These are phyloP conservation scores for Phytophthora foliorum DNA, from an alignment of 352 stramenopile species.

Conservation along the genomic window DNA sequence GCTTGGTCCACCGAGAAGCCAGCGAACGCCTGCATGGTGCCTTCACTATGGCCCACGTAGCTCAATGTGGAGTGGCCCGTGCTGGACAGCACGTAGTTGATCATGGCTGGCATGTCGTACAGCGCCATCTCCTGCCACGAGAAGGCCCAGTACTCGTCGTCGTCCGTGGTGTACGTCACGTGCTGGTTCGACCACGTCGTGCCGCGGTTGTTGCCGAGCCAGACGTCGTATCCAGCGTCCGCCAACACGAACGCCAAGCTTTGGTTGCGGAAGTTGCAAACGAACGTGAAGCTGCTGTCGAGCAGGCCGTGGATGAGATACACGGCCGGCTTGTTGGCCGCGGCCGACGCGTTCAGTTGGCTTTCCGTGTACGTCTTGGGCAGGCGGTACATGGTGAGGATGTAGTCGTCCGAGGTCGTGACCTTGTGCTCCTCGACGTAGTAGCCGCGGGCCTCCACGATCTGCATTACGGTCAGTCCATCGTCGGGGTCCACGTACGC, in stretches of 20 bases:
- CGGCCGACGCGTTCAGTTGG: slow-evolving; percentile 36
- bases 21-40: slow-evolving; percentile 71
- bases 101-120: slow-evolving; percentile 73
- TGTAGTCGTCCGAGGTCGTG: slow-evolving; percentile 62
- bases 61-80: slow-evolving; percentile 53
- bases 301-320: slow-evolving; percentile 75
- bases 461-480: slow-evolving; percentile 56
- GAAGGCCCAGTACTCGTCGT: slow-evolving; percentile 70
- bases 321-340: slow-evolving; percentile 56
- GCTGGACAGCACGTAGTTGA: slow-evolving; percentile 59
- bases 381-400: slow-evolving; percentile 75
- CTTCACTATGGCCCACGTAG: slow-evolving; percentile 73
- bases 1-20: slow-evolving; percentile 67
- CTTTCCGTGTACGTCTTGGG: slow-evolving; percentile 65
- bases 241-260: slow-evolving; percentile 68
- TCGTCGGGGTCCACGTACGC: slow-evolving; percentile 55
- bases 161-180: slow-evolving; percentile 50
- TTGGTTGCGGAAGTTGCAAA: slow-evolving; percentile 69
- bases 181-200: slow-evolving; percentile 73
- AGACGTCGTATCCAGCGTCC: slow-evolving; percentile 73
- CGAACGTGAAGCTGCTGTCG: slow-evolving; percentile 70
- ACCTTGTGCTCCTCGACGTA: slow-evolving; percentile 67
- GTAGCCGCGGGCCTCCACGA: slow-evolving; percentile 61
- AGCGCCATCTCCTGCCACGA: slow-evolving; percentile 72
- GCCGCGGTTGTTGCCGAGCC: slow-evolving; percentile 77